Evolutionary conservation across 768 basidiomycete species (phyloP), one percentile per base, ranked within the genome.

Genomic region (Amanita rubescens): DNA sequence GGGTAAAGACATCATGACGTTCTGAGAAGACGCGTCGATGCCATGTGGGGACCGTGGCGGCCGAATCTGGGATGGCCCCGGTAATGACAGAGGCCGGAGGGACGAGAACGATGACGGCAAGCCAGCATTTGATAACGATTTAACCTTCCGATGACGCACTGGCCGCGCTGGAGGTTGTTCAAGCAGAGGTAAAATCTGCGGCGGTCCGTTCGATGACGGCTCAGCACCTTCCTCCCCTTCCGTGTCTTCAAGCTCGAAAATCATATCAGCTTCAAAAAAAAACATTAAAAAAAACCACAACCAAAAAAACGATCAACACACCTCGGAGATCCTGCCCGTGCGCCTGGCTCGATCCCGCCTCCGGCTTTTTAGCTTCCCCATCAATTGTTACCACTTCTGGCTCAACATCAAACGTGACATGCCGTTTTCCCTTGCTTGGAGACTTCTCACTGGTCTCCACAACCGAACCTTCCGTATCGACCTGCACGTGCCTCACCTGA

Each of bases 321-420:
- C 83, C 83, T 71, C 79, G 75, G 24, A 68, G 63, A 47, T 67
- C 69, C 32, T 68, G 56, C 35, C 60, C 61, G 35, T 59, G 22
- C 11, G 41, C 62, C 20, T 62, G 65, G 51, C 69, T 67, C 37
- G 65, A 68, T 38, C 65, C 65, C 39, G 63, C 61, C 53, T 67
- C 68, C 17, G 65, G 54, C 32, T 65, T 67, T 15, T 68, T 35
- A 12, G 52, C 60, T 53, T 75, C 67, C 24, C 65, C 65, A 27
- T 75, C 71, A 56, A 76, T 76, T n/a, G 75, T 71, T 22, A 74
- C 68, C 10, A 77, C 74, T 35, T 74, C 80, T 19, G 82, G 78
- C 62, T 83, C 71, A 46, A 85, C 77, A 57, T 89, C 78, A 60
- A 90, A 90, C 8, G 84, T 87, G 27, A 90, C 84, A 64, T 81